Evolutionary conservation across 306 rosid species (phyloP).

Genomic region (Gleditsia sinensis): DNA sequence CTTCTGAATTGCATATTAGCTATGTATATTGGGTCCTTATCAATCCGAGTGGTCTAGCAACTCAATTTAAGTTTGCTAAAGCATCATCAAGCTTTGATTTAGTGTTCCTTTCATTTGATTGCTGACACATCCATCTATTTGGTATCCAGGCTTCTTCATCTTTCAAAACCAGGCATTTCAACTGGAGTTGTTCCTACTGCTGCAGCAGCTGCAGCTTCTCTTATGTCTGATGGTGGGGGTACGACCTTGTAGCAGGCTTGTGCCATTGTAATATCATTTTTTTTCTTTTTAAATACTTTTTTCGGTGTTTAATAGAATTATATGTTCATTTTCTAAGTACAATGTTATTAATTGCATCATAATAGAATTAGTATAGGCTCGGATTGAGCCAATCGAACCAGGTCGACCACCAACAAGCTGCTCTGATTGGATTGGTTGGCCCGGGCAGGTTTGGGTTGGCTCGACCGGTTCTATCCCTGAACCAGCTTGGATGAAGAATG

Average conservation of each 20-base stretch:
- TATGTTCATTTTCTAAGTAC: background rate
- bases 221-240: constrained; percentile 89
- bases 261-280: background rate
- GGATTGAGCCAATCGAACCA: background rate
- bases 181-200: constrained; percentile 98
- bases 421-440: too few species aligned
- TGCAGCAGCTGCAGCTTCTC: constrained; percentile 97
- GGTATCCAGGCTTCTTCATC: constrained; percentile 82
- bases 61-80: background rate
- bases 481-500: background rate
- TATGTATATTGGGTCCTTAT: background rate
- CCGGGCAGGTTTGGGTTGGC: background rate
- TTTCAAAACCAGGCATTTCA: constrained; percentile 89
- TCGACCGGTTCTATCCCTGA: background rate
- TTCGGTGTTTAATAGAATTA: constrained; percentile 2
- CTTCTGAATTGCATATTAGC: constrained; percentile 10
- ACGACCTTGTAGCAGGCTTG: constrained; percentile 52
- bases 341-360: background rate
- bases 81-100: constrained; percentile 15
- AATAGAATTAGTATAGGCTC: background rate
- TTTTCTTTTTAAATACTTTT: background rate
- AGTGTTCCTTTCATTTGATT: constrained; percentile 10
- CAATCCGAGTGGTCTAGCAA: background rate
- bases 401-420: too few species aligned
- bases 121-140: constrained; percentile 10